Conservation (phyloP, 306 rosid species). For the Alnus rubra region DNA sequence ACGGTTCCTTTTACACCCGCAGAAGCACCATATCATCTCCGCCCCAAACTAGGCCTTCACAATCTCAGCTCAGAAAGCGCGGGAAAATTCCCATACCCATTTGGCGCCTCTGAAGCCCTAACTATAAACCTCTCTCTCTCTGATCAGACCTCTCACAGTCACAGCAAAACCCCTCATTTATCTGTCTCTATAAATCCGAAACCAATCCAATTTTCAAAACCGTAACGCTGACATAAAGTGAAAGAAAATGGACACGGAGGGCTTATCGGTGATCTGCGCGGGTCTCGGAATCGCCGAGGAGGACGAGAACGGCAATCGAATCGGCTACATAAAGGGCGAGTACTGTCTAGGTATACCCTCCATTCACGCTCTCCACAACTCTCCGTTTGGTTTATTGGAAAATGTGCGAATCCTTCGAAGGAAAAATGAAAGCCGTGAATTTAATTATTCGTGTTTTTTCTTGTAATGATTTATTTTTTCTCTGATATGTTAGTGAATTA, state of each 20-base stretch:
- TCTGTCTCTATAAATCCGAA: slow-evolving; percentile 7
- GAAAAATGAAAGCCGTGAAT: neutral
- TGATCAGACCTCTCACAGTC: neutral
- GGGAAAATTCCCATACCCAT: slow-evolving; percentile 27
- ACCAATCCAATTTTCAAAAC: slow-evolving; percentile 17
- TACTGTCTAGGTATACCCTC: slow-evolving; percentile 64
- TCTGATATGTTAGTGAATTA: no score
- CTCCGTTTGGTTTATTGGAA: neutral
- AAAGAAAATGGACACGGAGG: slow-evolving; percentile 62
- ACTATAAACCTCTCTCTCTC: neutral
- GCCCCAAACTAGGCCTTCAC: neutral
- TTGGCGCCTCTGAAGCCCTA: slow-evolving; percentile 16
- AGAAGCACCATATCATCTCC: neutral
- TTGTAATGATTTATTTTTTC: neutral
- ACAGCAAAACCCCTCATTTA: neutral
- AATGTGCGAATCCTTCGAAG: neutral
- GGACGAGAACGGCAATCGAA: slow-evolving; percentile 56
- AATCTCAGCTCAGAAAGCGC: slow-evolving; percentile 14
- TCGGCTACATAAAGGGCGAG: slow-evolving; percentile 62
- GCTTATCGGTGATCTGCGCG: slow-evolving; percentile 71
- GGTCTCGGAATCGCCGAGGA: slow-evolving; percentile 66
- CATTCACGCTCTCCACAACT: slow-evolving; percentile 1
- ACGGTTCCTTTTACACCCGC: neutral
- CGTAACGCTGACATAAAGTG: slow-evolving; percentile 1
- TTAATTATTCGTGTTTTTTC: neutral